Conservation (phyloP, 371 early-diverging fungal genomes). For the Mucor racemosus region DNA sequence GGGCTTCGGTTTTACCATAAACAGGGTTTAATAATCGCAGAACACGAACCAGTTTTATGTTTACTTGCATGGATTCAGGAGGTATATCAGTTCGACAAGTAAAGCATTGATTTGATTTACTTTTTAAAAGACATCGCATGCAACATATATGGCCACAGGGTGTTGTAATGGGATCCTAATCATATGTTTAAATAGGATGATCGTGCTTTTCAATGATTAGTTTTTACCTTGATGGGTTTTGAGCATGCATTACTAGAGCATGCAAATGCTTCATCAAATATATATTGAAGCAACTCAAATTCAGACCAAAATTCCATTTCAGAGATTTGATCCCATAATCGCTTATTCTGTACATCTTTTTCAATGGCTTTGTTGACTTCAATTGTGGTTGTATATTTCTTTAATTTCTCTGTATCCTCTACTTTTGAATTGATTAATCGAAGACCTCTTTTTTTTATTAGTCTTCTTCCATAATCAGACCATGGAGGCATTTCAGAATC, state of each 20-base stretch:
- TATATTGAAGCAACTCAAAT: conserved; percentile 44
- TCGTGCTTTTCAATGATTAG: not conserved
- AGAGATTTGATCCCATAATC: conserved; percentile 48
- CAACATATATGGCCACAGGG: conserved; percentile 66
- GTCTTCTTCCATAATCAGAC: conserved; percentile 48
- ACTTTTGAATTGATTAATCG: conserved; percentile 8
- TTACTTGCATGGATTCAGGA: conserved; percentile 16
- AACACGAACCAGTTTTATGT: conserved; percentile 38
- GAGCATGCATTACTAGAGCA: conserved; percentile 36
- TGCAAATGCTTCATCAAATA: conserved; percentile 32
- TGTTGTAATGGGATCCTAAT: conserved; percentile 58
- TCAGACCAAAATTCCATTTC: conserved; percentile 37
- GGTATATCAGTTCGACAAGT: conserved; percentile 41
- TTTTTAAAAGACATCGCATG: conserved; percentile 39
- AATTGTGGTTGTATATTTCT: conserved; percentile 25
- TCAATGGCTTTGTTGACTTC: conserved; percentile 36
- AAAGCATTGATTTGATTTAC: conserved; percentile 39
- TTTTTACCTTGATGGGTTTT: conserved; percentile 35
- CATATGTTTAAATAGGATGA: conserved; percentile 15
- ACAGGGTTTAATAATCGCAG: conserved; percentile 35
- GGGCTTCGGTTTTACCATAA: not conserved
- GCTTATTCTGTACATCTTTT: conserved; percentile 36
- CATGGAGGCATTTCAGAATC: conserved; percentile 69
- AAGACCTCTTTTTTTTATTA: conserved; percentile 45
- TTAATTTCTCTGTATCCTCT: conserved; percentile 12